These are phyloP conservation scores for Alnus rubra DNA, from an alignment of 306 rosid genomes.

Conservation along the genomic window DNA sequence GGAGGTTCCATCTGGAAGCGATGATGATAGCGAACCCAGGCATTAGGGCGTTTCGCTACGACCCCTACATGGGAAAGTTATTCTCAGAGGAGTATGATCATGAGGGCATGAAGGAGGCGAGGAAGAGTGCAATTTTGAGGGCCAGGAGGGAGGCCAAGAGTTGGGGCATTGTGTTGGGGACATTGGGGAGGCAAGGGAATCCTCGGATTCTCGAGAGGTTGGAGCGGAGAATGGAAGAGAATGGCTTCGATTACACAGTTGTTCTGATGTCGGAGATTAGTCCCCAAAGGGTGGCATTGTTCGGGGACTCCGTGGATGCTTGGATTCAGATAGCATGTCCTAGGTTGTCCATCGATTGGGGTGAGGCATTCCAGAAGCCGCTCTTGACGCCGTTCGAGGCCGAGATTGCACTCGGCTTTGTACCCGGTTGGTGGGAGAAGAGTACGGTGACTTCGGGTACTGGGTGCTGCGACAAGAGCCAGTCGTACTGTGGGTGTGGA, in stretches of 20 bases:
- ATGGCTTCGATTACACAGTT: conserved; percentile 62
- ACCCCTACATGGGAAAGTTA: conserved; percentile 81
- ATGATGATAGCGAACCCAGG: conserved; percentile 93
- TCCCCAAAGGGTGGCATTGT: conserved; percentile 63
- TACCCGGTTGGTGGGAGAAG: conserved; percentile 96
- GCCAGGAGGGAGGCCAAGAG: conserved; percentile 58
- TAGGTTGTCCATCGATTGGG: conserved; percentile 92
- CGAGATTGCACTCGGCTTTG: conserved; percentile 75
- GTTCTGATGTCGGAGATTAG: conserved; percentile 88
- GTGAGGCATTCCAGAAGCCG: conserved; percentile 84
- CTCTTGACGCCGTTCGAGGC: conserved; percentile 88
- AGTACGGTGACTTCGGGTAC: conserved; percentile 25
- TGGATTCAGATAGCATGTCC: conserved; percentile 98
- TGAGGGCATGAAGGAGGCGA: conserved; percentile 68
- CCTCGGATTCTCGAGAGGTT: conserved; percentile 78
- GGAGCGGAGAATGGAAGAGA: conserved; percentile 70
- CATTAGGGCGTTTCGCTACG: conserved; percentile 70
- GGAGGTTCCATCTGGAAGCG: conserved; percentile 91
- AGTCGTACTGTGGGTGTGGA: conserved; percentile 21
- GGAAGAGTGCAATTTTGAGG: conserved; percentile 61
- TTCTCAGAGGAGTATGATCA: conserved; percentile 91
- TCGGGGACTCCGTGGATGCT: conserved; percentile 84
- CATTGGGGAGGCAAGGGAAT: conserved; percentile 95
- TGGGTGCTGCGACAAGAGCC: conserved; percentile 37
- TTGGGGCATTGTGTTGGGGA: conserved; percentile 71